Conservation (phyloP, 2,329 filamentous ascomycete genomes). For the Ascochyta fabae region DNA sequence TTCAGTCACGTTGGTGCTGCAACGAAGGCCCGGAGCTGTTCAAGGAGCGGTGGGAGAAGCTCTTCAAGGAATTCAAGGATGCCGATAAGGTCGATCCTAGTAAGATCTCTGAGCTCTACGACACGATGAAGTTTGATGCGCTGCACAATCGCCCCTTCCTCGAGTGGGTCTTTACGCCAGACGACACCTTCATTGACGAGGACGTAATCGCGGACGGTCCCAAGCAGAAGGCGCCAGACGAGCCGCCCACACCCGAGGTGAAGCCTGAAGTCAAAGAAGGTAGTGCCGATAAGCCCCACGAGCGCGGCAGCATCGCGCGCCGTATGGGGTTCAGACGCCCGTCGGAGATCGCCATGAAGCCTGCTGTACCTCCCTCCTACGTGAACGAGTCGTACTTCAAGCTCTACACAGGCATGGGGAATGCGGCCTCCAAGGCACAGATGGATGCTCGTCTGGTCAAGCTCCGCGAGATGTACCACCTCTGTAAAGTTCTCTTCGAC, state of each 20-base stretch:
- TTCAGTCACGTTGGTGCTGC: slow-evolving; percentile 94
- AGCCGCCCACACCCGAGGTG: slow-evolving; percentile 27
- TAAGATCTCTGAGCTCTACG: slow-evolving; percentile 97
- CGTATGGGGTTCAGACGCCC: slow-evolving; percentile 61
- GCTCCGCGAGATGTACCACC: slow-evolving; percentile 87
- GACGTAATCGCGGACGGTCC: slow-evolving; percentile 44
- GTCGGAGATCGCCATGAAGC: slow-evolving; percentile 50
- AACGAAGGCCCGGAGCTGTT: slow-evolving; percentile 95
- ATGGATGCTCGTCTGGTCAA: slow-evolving; percentile 85
- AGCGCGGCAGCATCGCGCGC: slow-evolving; percentile 51
- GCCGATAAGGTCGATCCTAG: slow-evolving; percentile 97
- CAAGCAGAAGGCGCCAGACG: slow-evolving; percentile 40
- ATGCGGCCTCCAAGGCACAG: slow-evolving; percentile 69
- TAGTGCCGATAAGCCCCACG: slow-evolving; percentile 47
- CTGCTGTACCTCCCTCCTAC: slow-evolving; percentile 37
- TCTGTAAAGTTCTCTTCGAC: slow-evolving; percentile 95
- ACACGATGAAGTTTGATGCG: slow-evolving; percentile 99
- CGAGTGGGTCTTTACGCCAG: slow-evolving; percentile 96
- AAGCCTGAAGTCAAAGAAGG: slow-evolving; percentile 44
- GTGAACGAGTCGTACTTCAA: slow-evolving; percentile 79
- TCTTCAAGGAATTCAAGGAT: slow-evolving; percentile 96
- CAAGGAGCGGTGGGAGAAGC: slow-evolving; percentile 96
- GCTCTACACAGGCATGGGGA: slow-evolving; percentile 77
- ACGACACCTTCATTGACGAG: slow-evolving; percentile 77
- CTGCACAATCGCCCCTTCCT: slow-evolving; percentile 95